Evolutionary conservation across 2,329 filamentous ascomycete genomes (phyloP), one percentile per base, ranked within the genome.

Genomic region (Neonectria punicea): DNA sequence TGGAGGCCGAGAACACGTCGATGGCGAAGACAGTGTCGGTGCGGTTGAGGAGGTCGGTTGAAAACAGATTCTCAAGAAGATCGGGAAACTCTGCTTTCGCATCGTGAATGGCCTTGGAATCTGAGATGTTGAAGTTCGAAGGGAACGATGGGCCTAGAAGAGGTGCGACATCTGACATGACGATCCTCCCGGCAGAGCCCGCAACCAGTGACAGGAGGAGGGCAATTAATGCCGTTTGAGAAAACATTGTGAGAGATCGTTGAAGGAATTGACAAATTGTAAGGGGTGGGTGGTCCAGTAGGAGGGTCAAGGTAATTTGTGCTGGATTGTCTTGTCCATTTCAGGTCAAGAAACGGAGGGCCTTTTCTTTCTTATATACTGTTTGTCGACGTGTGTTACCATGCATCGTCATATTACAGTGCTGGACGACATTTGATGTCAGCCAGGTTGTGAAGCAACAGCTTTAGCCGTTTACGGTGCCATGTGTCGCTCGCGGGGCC

Each of bases 1-100:
- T 75, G 0, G 65, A 63, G 0, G 74, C 66, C 0, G 73, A 75
- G 34, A 75, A 75, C 22, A 75, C 74, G 11, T 75, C 74, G 1
- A 75, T 50, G 13, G 69, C 46, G 5, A 74, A 74, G 13, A 69
- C 56, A 0, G 66, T 55, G 14, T 71, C 64, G 2, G 69, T 70
- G 2, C 60, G 22, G 63, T 74, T 68, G 13, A 74, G 34, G 0
- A 5, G 5, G 2, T 32, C 49, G 0, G 47, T 13, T 0, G 47
- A 30, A 5, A 74, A 71, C 1, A 68, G 25, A 0, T 55, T 46
- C 6, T 74, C 64, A 1, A 74, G 46, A 0, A 63, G 5, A 0
- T 30, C 22, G 0, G 71, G 71, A 2, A 74, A 69, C 2, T 46
- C 46, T 5, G 61, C n/a, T 34, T 58, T 67, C 1, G 69, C 69